These are phyloP conservation scores for Phytopythium boreale DNA, from an alignment of 352 stramenopile species.

Conservation along the genomic window DNA sequence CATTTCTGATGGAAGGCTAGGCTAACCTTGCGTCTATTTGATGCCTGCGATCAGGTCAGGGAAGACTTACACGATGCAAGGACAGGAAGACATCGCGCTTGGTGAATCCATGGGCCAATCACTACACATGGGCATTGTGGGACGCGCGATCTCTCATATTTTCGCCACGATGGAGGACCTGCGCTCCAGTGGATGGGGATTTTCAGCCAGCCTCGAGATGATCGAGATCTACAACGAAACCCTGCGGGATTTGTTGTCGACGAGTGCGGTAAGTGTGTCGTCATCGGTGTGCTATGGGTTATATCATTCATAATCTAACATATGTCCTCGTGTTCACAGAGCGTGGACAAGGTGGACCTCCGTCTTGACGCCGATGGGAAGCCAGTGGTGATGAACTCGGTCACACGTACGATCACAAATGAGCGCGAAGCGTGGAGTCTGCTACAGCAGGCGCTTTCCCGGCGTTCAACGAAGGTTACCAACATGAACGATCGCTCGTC, in stretches of 20 bases:
- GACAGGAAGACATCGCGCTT: slow-evolving; percentile 34
- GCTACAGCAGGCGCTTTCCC: slow-evolving; percentile 53
- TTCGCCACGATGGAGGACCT: slow-evolving; percentile 66
- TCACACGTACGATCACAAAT: slow-evolving; percentile 45
- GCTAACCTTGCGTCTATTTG: neutral
- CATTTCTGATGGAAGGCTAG: neutral
- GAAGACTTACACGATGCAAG: slow-evolving; percentile 90
- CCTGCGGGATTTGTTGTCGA: slow-evolving; percentile 90
- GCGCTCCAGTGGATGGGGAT: slow-evolving; percentile 67
- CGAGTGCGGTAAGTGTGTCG: slow-evolving; percentile 33
- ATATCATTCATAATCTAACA: neutral
- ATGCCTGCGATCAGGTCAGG: slow-evolving; percentile 43
- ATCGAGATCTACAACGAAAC: slow-evolving; percentile 99
- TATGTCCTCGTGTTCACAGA: slow-evolving; percentile 15
- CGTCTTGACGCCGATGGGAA: slow-evolving; percentile 70
- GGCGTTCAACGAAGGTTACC: slow-evolving; percentile 75
- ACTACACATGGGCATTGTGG: slow-evolving; percentile 76
- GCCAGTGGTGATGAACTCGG: slow-evolving; percentile 60
- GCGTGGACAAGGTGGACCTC: slow-evolving; percentile 65
- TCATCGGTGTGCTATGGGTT: neutral
- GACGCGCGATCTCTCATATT: slow-evolving; percentile 73
- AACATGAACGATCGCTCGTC: slow-evolving; percentile 87
- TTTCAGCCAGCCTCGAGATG: slow-evolving; percentile 76
- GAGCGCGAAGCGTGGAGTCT: slow-evolving; percentile 66
- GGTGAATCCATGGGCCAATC: slow-evolving; percentile 38